phyloP scores from a whole-genome alignment of 2,329 filamentous ascomycete genomes.

The Fusarium sp. region DNA sequence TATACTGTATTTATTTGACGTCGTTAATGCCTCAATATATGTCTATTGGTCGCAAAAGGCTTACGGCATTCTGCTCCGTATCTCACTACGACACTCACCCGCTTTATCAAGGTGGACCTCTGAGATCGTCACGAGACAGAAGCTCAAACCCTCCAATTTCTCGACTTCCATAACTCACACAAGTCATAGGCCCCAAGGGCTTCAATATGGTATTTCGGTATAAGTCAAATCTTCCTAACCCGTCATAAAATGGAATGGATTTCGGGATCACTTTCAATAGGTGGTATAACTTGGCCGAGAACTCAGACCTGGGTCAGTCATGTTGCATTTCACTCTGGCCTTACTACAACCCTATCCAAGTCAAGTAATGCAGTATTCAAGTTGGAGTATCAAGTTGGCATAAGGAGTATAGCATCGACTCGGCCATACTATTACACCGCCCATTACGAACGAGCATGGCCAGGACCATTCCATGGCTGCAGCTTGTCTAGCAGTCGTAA shows the following conservation, averaged over 20 bases:
- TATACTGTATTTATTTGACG: background rate
- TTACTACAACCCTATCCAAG: background rate
- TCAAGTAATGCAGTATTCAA: background rate
- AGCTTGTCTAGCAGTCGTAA: background rate
- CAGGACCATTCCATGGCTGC: background rate
- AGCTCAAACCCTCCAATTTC: background rate
- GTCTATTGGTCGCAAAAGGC: background rate
- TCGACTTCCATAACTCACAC: background rate
- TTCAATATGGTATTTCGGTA: rapidly evolving
- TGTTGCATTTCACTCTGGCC: background rate
- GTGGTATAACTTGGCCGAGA: background rate
- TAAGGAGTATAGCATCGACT: background rate
- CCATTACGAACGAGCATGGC: background rate
- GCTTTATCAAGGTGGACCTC: background rate
- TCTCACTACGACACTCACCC: background rate
- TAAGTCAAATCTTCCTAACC: background rate
- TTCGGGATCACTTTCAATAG: background rate
- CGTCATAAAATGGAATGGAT: background rate
- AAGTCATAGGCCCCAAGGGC: background rate
- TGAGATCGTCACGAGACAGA: background rate
- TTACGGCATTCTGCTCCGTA: background rate
- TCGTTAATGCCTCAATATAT: background rate
- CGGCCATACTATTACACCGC: background rate
- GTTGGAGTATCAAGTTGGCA: background rate
- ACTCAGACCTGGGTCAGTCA: background rate